Evolutionary conservation across 192 early-diverging fungal species (phyloP).

Genomic region (Entomortierella lignicola): DNA sequence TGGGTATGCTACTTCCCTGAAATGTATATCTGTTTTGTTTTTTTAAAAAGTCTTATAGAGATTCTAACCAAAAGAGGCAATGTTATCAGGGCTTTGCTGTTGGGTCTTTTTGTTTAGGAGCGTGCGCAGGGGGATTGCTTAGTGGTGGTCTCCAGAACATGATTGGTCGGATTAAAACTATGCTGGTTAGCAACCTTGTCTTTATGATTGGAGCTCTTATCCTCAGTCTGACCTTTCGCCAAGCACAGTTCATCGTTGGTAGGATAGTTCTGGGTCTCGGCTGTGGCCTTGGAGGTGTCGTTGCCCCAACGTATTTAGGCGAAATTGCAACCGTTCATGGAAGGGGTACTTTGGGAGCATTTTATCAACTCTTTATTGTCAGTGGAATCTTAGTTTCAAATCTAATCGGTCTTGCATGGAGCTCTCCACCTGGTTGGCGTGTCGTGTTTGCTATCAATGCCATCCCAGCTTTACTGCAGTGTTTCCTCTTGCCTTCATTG

Average conservation of each 20-base stretch:
- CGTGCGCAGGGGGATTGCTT: conserved; percentile 63
- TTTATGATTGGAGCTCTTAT: conserved; percentile 73
- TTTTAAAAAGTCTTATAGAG: background rate
- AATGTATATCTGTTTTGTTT: background rate
- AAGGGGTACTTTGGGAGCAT: conserved; percentile 76
- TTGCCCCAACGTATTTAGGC: conserved; percentile 74
- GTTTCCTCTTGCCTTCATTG: conserved; percentile 64
- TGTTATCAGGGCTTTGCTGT: conserved; percentile 55
- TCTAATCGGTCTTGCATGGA: conserved; percentile 68
- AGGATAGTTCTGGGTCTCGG: conserved; percentile 79
- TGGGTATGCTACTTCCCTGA: conserved; percentile 16
- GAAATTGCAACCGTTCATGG: conserved; percentile 78
- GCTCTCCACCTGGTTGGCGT: conserved; percentile 78
- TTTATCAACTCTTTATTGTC: conserved; percentile 81
- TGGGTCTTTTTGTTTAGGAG: conserved; percentile 62
- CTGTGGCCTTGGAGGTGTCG: conserved; percentile 71
- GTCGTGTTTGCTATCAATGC: conserved; percentile 71
- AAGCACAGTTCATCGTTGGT: conserved; percentile 73
- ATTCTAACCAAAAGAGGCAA: background rate
- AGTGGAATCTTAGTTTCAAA: conserved; percentile 80
- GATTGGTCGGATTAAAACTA: conserved; percentile 61
- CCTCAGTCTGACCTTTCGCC: conserved; percentile 67
- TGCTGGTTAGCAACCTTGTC: conserved; percentile 71
- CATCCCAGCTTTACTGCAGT: conserved; percentile 69
- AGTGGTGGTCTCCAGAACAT: conserved; percentile 59